Conservation (phyloP, 179 eudicot genomes). For the Actinidia chinensis region DNA sequence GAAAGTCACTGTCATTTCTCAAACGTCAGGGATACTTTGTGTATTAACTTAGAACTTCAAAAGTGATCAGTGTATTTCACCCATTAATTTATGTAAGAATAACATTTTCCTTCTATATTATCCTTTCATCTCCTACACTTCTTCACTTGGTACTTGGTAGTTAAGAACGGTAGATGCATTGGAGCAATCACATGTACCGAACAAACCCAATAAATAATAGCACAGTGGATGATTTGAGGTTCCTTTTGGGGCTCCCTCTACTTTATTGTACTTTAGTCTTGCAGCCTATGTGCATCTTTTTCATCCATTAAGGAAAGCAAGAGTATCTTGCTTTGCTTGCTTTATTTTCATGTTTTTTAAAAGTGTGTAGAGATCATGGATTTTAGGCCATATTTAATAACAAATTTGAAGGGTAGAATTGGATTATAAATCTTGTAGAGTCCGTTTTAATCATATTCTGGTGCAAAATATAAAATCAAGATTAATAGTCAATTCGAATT, state of each 20-base stretch:
- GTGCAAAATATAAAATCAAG: too few species aligned
- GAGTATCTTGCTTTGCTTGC: constrained; percentile 12
- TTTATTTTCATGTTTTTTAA: not conserved
- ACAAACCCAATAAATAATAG: constrained; percentile 22
- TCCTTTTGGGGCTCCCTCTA: constrained; percentile 8
- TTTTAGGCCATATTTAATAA: too few species aligned
- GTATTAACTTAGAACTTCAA: too few species aligned
- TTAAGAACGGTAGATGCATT: constrained; percentile 38
- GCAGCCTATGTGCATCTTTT: constrained; percentile 13
- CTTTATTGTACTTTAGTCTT: constrained; percentile 19
- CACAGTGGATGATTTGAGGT: constrained; percentile 5
- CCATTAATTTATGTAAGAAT: not conserved
- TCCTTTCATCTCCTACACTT: not conserved
- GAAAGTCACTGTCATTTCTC: too few species aligned
- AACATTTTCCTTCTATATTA: not conserved
- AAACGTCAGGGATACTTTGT: too few species aligned
- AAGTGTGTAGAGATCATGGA: too few species aligned
- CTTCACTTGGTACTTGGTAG: constrained; percentile 23
- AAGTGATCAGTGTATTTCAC: too few species aligned
- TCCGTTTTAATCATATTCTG: too few species aligned
- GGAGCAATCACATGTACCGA: constrained; percentile 28
- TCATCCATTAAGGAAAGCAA: constrained; percentile 23
- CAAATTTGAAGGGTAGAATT: too few species aligned
- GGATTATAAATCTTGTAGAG: too few species aligned
- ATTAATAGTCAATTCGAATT: too few species aligned